These are phyloP conservation scores for Phytophthora capsici DNA, from an alignment of 352 stramenopile genomes.

Conservation along the genomic window DNA sequence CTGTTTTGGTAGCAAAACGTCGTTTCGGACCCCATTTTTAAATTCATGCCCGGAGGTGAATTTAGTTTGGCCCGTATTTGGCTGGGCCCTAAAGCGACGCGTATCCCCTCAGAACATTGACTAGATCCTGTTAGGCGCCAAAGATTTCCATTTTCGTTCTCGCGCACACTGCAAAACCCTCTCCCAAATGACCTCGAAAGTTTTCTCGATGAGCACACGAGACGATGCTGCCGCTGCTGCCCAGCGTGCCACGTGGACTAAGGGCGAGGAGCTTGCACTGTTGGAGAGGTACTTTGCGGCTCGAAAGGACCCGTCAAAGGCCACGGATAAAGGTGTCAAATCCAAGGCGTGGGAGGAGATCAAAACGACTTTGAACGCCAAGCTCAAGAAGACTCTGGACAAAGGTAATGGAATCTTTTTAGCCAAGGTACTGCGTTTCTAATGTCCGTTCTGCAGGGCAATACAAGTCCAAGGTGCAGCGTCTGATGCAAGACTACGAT, in stretches of 20 bases:
- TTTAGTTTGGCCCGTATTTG: too few relatives aligned
- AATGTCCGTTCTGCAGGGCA: background rate
- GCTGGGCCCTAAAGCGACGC: too few relatives aligned
- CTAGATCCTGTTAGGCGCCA: too few relatives aligned
- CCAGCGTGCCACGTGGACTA: background rate
- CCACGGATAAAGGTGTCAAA: background rate
- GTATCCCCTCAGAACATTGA: too few relatives aligned
- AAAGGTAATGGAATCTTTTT: background rate
- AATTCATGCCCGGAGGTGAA: background rate
- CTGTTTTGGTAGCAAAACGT: background rate
- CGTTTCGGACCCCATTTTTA: background rate
- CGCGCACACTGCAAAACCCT: background rate
- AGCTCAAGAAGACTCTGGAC: background rate
- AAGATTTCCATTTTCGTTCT: too few relatives aligned
- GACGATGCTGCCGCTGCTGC: background rate
- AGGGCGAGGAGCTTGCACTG: slow-evolving; percentile 2
- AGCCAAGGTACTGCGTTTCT: background rate
- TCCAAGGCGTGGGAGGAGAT: background rate
- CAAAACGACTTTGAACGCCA: background rate
- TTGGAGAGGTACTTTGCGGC: background rate
- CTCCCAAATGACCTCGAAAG: background rate
- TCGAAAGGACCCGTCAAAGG: background rate
- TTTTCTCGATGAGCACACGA: too few relatives aligned
- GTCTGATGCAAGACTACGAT: slow-evolving; percentile 7
- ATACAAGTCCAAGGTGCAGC: slow-evolving; percentile 2